Conservation (phyloP, 2,329 filamentous ascomycete genomes). For the Fusarium pseudoanthophilum region DNA sequence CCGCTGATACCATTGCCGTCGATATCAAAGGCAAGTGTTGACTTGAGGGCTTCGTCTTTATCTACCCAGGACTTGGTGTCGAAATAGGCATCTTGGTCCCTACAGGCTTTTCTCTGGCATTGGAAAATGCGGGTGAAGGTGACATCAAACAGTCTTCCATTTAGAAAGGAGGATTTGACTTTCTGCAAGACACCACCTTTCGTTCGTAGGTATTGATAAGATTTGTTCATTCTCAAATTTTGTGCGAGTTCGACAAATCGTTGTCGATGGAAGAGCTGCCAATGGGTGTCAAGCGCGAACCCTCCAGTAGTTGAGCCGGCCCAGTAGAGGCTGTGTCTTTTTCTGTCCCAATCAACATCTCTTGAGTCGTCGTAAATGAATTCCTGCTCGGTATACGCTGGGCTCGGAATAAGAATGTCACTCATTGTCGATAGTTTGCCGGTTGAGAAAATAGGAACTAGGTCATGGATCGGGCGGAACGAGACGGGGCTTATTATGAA, state of each 20-base stretch:
- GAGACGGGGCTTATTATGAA: conserved; percentile 56
- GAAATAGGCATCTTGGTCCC: conserved; percentile 49
- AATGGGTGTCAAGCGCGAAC: conserved; percentile 48
- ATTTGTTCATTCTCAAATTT: not conserved
- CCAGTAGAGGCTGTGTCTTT: conserved; percentile 65
- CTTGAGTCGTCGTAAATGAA: conserved; percentile 53
- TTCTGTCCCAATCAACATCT: conserved; percentile 61
- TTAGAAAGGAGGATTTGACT: not conserved
- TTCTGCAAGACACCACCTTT: not conserved
- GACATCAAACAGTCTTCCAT: not conserved
- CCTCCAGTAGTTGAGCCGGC: conserved; percentile 65
- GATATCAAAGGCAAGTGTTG: conserved; percentile 59
- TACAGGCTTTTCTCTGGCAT: conserved; percentile 52
- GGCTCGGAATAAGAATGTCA: conserved; percentile 63
- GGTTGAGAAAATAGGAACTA: conserved; percentile 59
- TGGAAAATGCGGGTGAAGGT: conserved; percentile 58
- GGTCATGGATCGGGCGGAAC: conserved; percentile 51
- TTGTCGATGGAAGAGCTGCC: conserved; percentile 47
- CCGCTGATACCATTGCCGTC: conserved; percentile 67
- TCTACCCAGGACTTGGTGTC: conserved; percentile 44
- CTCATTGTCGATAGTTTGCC: conserved; percentile 58
- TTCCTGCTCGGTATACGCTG: conserved; percentile 56
- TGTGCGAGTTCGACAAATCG: not conserved
- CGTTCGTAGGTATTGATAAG: rapidly evolving
- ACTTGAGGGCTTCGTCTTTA: conserved; percentile 50